Conservation (phyloP, 495 filamentous ascomycete species). For the Pyrenula massariospora region DNA sequence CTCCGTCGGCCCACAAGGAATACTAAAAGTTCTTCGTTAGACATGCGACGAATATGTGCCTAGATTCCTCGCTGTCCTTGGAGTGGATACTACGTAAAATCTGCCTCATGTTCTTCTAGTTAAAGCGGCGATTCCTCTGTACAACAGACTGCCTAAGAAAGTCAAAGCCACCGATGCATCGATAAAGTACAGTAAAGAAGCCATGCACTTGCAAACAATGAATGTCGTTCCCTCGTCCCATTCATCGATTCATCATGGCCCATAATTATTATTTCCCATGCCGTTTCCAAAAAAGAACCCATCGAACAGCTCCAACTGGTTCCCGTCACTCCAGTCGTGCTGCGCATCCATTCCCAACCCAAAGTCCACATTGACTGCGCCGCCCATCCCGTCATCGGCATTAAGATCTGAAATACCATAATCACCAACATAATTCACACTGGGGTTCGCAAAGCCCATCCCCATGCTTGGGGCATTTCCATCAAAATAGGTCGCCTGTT, state of each 20-base stretch:
- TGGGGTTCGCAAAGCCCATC: background rate
- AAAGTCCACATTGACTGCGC: slow-evolving; percentile 60
- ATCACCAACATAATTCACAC: background rate
- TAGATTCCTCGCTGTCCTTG: too few species aligned
- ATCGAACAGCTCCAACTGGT: slow-evolving; percentile 75
- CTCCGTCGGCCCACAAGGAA: too few species aligned
- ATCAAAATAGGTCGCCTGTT: slow-evolving; percentile 1
- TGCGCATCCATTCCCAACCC: slow-evolving; percentile 61
- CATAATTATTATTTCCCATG: background rate
- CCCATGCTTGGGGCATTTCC: background rate
- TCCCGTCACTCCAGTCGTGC: slow-evolving; percentile 71
- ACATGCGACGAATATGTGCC: too few species aligned
- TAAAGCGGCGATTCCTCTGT: too few species aligned
- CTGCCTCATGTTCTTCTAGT: too few species aligned
- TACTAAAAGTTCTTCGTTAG: too few species aligned
- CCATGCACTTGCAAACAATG: too few species aligned
- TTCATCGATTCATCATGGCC: background rate
- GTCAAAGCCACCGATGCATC: too few species aligned
- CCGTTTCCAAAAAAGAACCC: slow-evolving; percentile 74
- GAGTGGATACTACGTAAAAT: too few species aligned
- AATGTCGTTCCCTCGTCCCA: too few species aligned
- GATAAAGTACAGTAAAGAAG: too few species aligned
- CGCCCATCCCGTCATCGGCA: slow-evolving; percentile 24
- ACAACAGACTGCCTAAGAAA: too few species aligned
- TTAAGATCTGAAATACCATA: slow-evolving; percentile 5